Evolutionary conservation across 352 stramenopile genomes (phyloP).

Genomic region (Pythium guiyangense): DNA sequence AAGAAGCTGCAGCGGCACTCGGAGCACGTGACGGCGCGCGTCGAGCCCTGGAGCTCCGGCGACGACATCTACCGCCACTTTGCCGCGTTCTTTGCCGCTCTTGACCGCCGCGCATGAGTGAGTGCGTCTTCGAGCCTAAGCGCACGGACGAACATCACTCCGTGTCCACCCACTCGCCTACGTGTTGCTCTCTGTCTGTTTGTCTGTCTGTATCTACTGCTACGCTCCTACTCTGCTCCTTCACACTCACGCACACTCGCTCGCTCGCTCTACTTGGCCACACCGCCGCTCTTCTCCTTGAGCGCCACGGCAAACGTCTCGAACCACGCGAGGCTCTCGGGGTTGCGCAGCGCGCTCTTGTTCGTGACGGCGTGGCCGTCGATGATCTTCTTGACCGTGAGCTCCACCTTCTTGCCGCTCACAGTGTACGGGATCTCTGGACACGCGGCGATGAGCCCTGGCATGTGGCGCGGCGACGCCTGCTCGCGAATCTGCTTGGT

Average conservation of each 20-base stretch:
- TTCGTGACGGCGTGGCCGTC: slow-evolving; percentile 55
- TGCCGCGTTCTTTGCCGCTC: slow-evolving; percentile 9
- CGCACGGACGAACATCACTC: background rate
- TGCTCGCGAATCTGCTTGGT: slow-evolving; percentile 48
- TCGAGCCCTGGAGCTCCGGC: slow-evolving; percentile 60
- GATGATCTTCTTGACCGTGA: slow-evolving; percentile 78
- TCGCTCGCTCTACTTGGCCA: background rate
- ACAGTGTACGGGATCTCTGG: slow-evolving; percentile 75
- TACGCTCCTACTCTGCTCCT: too few relatives aligned
- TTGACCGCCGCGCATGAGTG: background rate
- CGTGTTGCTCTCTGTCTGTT: too few relatives aligned
- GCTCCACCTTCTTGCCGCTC: slow-evolving; percentile 79
- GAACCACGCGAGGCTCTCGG: slow-evolving; percentile 58
- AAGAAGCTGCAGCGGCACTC: slow-evolving; percentile 34
- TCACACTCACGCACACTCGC: background rate
- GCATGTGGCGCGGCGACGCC: slow-evolving; percentile 66
- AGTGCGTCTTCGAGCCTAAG: background rate
- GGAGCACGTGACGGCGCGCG: slow-evolving; percentile 29
- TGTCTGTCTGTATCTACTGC: too few relatives aligned
- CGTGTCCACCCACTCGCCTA: too few relatives aligned
- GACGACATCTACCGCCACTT: slow-evolving; percentile 61
- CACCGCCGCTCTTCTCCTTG: background rate
- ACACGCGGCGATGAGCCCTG: slow-evolving; percentile 48
- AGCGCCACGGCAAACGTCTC: slow-evolving; percentile 35
- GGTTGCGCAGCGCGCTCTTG: slow-evolving; percentile 62